phyloP scores from a whole-genome alignment of 108 stramenopile species.

The Skeletonema menzelii region DNA sequence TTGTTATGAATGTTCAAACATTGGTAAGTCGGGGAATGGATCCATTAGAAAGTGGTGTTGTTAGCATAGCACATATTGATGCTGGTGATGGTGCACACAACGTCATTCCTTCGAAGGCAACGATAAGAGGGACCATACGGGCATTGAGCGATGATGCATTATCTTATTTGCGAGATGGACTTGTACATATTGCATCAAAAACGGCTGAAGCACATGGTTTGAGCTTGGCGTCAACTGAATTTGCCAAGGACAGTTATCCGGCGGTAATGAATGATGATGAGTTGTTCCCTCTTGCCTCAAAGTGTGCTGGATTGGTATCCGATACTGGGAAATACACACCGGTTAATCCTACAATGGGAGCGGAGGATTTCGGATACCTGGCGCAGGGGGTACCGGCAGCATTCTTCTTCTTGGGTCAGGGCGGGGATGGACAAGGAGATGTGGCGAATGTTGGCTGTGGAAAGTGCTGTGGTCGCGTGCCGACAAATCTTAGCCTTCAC shows the following conservation, averaged over 20 bases:
- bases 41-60: constrained; percentile 82
- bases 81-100: constrained; percentile 79
- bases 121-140: constrained; percentile 84
- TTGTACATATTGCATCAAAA: constrained; percentile 60
- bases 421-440: constrained; percentile 33
- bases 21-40: constrained; percentile 69
- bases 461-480: constrained; percentile 12
- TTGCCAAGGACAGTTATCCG: constrained; percentile 82
- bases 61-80: constrained; percentile 65
- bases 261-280: constrained; percentile 83
- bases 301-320: constrained; percentile 71
- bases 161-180: constrained; percentile 49
- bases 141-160: constrained; percentile 77
- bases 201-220: constrained; percentile 78
- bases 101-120: constrained; percentile 71
- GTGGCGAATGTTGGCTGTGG: background rate
- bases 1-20: constrained; percentile 87
- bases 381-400: constrained; percentile 75
- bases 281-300: constrained; percentile 65
- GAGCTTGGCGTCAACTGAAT: constrained; percentile 57
- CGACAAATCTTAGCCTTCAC: constrained; percentile 79
- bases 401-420: constrained; percentile 85
- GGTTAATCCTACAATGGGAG: constrained; percentile 90
- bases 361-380: constrained; percentile 90
- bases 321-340: constrained; percentile 36